A percentile compares a stretch with the other conserved stretches of the same genome.
Conservation (phyloP, 129 eudicot species). For the Silybum marianum region DNA sequence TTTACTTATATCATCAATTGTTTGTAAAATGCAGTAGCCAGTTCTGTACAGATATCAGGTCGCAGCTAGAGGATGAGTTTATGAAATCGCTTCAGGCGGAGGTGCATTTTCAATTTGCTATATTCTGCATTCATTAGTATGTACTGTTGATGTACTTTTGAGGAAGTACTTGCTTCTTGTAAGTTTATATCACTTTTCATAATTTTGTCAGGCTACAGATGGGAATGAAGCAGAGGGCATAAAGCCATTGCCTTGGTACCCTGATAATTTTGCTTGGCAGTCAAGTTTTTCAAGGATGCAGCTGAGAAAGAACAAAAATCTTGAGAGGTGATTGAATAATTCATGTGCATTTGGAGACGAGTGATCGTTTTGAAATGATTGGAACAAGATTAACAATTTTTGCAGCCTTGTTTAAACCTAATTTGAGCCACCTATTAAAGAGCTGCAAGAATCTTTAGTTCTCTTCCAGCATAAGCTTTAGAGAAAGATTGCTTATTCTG, state of each 20-base stretch:
- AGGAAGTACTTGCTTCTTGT: background rate
- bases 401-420: background rate
- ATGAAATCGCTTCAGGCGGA: slow-evolving; percentile 70
- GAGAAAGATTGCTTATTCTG: background rate
- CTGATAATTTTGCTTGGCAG: slow-evolving; percentile 96
- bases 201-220: slow-evolving; percentile 52
- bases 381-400: background rate
- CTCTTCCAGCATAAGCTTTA: background rate
- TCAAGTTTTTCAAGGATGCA: slow-evolving; percentile 94
- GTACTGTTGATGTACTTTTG: background rate
- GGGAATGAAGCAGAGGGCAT: slow-evolving; percentile 70
- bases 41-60: slow-evolving; percentile 68
- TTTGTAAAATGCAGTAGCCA: slow-evolving; percentile 69
- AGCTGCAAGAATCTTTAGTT: background rate
- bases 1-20: slow-evolving; percentile 11
- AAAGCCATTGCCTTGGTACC: slow-evolving; percentile 92
- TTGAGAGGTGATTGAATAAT: slow-evolving; percentile 59
- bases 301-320: slow-evolving; percentile 81
- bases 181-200: slow-evolving; percentile 1
- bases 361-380: background rate
- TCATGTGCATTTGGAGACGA: background rate
- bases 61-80: slow-evolving; percentile 81
- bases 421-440: background rate
- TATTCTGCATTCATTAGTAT: slow-evolving; percentile 5
- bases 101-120: slow-evolving; percentile 42